Conservation (phyloP, 148 eudicot species). For the Beta vulgaris region DNA sequence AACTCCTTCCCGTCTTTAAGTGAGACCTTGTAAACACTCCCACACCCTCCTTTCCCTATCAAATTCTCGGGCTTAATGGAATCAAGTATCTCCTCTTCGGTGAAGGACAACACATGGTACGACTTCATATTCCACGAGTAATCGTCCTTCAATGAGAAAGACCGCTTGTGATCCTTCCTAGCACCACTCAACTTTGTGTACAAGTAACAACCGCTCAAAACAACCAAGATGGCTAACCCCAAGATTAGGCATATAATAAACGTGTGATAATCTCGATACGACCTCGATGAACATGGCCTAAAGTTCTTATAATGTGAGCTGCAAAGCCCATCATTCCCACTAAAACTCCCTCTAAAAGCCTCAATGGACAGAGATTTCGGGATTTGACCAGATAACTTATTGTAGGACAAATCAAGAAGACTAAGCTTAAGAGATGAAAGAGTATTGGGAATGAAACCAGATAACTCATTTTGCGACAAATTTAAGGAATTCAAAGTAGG, state of each 20-base stretch:
- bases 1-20: slow-evolving; percentile 57
- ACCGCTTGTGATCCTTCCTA: slow-evolving; percentile 23
- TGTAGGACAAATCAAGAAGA: slow-evolving; percentile 71
- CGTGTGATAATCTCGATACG: slow-evolving; percentile 20
- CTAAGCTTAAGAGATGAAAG: slow-evolving; percentile 59
- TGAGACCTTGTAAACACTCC: slow-evolving; percentile 65
- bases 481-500: slow-evolving; percentile 61
- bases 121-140: slow-evolving; percentile 83
- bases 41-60: slow-evolving; percentile 94
- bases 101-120: slow-evolving; percentile 70
- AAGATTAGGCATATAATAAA: slow-evolving; percentile 44
- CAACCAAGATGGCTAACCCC: slow-evolving; percentile 34
- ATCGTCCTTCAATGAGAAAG: slow-evolving; percentile 57
- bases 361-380: slow-evolving; percentile 51
- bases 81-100: slow-evolving; percentile 77
- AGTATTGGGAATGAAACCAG: slow-evolving; percentile 64
- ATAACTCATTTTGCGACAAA: slow-evolving; percentile 58
- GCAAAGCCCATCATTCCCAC: slow-evolving; percentile 74
- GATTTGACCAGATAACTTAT: slow-evolving; percentile 57
- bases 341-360: slow-evolving; percentile 62
- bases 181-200: slow-evolving; percentile 36
- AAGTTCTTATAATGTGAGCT: slow-evolving; percentile 50
- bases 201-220: slow-evolving; percentile 34
- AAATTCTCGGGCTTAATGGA: slow-evolving; percentile 68
- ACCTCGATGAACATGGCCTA: slow-evolving; percentile 41